Evolutionary conservation across 129 eudicot species (phyloP).

Genomic region (Daucus carota): DH1_v3.0 NC_030385.2:46869001-46869500

Average conservation of each 20-base stretch:
- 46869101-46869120: neutral
- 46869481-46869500: constrained; percentile 43
- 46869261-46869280: constrained; percentile 23
- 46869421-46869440: constrained; percentile 47
- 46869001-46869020: constrained; percentile 38
- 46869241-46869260: constrained; percentile 39
- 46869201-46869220: neutral
- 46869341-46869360: constrained; percentile 55
- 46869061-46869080: constrained; percentile 40
- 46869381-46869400: constrained; percentile 37
- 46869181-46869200: neutral
- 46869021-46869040: constrained; percentile 27
- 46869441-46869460: constrained; percentile 42
- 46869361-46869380: constrained; percentile 32
- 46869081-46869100: neutral
- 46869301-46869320: constrained; percentile 38
- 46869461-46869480: constrained; percentile 39
- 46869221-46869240: constrained; percentile 18
- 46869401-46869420: constrained; percentile 40
- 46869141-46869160: neutral
- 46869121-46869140: neutral
- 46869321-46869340: constrained; percentile 37
- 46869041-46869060: constrained; percentile 34
- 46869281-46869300: constrained; percentile 17
- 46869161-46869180: neutral